phyloP scores from a whole-genome alignment of 371 early-diverging fungal species.

The Choanephora cucurbitarum region DNA sequence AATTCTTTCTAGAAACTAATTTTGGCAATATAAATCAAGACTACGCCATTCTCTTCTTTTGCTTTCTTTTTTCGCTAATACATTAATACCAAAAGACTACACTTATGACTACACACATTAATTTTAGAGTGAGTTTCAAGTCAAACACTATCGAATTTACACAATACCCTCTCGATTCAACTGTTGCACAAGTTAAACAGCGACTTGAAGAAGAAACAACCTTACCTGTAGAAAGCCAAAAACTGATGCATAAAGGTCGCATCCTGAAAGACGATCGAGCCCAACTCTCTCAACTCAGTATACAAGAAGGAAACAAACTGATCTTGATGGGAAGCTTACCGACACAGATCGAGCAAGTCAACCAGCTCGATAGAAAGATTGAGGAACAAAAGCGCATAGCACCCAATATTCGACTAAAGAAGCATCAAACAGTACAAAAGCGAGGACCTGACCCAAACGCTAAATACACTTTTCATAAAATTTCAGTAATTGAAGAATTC shows the following conservation, averaged over 20 bases:
- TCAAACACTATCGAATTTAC: constrained; percentile 26
- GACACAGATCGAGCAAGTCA: constrained; percentile 46
- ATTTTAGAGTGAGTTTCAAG: constrained; percentile 51
- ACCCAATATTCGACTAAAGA: constrained; percentile 9
- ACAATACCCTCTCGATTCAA: constrained; percentile 28
- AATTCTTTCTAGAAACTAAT: too few species aligned
- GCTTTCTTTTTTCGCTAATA: too few species aligned
- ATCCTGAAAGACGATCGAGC: constrained; percentile 29
- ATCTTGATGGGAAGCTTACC: constrained; percentile 59
- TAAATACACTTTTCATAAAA: constrained; percentile 68
- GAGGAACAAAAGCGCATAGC: constrained; percentile 16
- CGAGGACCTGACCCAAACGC: constrained; percentile 21
- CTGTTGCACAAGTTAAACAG: constrained; percentile 37
- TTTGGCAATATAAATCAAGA: too few species aligned
- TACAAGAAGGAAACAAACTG: constrained; percentile 41
- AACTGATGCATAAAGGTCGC: constrained; percentile 56
- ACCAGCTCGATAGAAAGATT: constrained; percentile 37
- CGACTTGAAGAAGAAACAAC: constrained; percentile 38
- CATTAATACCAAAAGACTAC: too few species aligned
- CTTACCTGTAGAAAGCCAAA: constrained; percentile 45
- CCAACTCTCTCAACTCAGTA: constrained; percentile 14
- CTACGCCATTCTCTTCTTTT: too few species aligned
- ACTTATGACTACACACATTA: not conserved
- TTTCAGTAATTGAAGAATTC: constrained; percentile 69
- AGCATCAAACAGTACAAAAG: constrained; percentile 2